These are phyloP conservation scores for Cronartium quercuum DNA, from an alignment of 1,284 basidiomycete genomes.

Conservation along the genomic window DNA sequence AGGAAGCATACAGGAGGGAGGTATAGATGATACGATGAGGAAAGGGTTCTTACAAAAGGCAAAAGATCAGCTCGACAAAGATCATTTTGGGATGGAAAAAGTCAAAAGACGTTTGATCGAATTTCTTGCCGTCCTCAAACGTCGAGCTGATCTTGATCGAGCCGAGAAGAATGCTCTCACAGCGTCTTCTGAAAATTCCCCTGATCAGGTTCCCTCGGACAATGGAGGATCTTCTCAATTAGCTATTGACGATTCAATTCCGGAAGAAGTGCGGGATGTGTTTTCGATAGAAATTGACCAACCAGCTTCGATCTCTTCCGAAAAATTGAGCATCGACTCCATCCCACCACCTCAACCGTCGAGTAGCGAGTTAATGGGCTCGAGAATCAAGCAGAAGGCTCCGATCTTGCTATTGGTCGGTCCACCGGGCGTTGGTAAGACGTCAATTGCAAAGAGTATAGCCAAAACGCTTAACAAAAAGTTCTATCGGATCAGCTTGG, in stretches of 20 bases:
- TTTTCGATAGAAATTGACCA: not conserved
- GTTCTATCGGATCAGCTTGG: slow-evolving; percentile 41
- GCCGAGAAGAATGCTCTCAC: not conserved
- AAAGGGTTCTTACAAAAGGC: slow-evolving; percentile 47
- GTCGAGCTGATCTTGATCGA: slow-evolving; percentile 47
- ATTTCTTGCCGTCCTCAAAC: slow-evolving; percentile 51
- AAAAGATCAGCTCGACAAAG: slow-evolving; percentile 49
- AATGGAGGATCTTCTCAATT: not conserved
- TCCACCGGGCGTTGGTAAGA: slow-evolving; percentile 71
- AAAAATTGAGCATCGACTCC: not conserved
- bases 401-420: slow-evolving; percentile 68
- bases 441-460: slow-evolving; percentile 59
- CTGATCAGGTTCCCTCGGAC: not conserved
- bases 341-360: not conserved
- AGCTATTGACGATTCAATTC: not conserved
- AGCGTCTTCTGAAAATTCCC: not conserved
- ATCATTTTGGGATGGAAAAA: slow-evolving; percentile 53
- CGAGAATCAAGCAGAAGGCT: slow-evolving; percentile 55
- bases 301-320: not conserved
- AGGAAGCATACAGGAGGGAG: slow-evolving; percentile 43
- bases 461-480: slow-evolving; percentile 69
- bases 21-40: slow-evolving; percentile 15
- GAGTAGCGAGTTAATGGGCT: slow-evolving; percentile 39
- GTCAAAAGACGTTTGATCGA: slow-evolving; percentile 52
- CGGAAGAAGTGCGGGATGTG: not conserved